Evolutionary conservation across 768 basidiomycete species (phyloP).

Genomic region (Cytidiella melzeri): DNA sequence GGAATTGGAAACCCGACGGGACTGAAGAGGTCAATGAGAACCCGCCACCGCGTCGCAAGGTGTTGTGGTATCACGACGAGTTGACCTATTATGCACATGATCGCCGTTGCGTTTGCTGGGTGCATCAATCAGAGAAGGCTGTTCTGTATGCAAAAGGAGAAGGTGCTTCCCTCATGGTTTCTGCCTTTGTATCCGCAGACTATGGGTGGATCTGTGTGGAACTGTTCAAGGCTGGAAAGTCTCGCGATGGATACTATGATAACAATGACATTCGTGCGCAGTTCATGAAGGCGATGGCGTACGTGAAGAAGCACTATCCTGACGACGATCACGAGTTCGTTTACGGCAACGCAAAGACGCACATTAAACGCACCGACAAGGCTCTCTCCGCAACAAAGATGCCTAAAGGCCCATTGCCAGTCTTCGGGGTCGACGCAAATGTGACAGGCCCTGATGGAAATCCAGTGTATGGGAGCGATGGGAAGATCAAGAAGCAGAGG

Average conservation of each 20-base stretch:
- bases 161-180: constrained; percentile 34
- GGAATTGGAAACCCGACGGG: no score
- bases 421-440: background rate
- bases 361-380: background rate
- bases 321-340: background rate
- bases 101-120: constrained; percentile 23
- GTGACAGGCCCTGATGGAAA: background rate
- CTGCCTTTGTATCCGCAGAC: constrained; percentile 30
- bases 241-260: constrained; percentile 22
- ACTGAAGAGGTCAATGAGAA: background rate
- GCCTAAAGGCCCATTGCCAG: background rate
- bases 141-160: constrained; percentile 34
- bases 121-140: constrained; percentile 21
- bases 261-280: constrained; percentile 21
- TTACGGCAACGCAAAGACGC: background rate
- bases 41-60: constrained; percentile 6
- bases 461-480: no score
- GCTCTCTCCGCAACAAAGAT: background rate
- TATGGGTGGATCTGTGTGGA: constrained; percentile 22
- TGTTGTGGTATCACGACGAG: constrained; percentile 35
- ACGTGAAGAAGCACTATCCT: no score
- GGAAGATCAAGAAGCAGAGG: no score
- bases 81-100: constrained; percentile 37
- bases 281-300: no score
- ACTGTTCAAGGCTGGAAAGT: constrained; percentile 20